These are phyloP conservation scores for Magnolia officinalis DNA, from an alignment of 164 flowering plant species.

Conservation along the genomic window DNA sequence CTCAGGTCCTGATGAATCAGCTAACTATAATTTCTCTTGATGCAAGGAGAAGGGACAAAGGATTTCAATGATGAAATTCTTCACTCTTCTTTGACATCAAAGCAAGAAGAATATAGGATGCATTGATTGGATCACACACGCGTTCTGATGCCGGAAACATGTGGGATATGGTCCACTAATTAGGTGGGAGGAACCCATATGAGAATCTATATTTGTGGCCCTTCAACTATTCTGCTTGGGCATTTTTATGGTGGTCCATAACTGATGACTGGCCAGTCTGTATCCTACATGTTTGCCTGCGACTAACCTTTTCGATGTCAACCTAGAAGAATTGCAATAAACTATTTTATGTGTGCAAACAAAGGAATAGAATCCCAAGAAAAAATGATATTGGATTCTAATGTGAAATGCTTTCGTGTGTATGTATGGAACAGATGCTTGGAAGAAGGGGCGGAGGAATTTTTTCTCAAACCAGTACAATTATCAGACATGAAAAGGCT, in stretches of 20 bases:
- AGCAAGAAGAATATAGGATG: too few relatives aligned
- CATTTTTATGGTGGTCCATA: neutral
- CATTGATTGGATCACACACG: too few relatives aligned
- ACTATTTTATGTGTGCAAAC: neutral
- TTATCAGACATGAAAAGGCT: constrained; percentile 64
- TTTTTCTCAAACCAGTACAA: constrained; percentile 70
- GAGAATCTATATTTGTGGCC: too few relatives aligned
- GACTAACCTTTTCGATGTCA: neutral
- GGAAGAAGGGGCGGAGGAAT: constrained; percentile 91
- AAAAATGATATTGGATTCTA: neutral
- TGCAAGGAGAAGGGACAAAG: too few relatives aligned
- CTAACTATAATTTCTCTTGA: too few relatives aligned
- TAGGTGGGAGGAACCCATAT: too few relatives aligned
- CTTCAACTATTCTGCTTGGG: neutral
- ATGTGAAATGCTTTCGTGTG: neutral
- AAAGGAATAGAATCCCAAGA: neutral
- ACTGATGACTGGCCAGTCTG: neutral
- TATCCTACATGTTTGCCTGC: neutral
- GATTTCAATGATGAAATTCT: too few relatives aligned
- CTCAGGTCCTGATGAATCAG: too few relatives aligned
- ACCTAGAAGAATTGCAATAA: neutral
- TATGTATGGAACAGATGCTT: constrained; percentile 57
- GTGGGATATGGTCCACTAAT: too few relatives aligned
- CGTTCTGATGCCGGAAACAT: too few relatives aligned
- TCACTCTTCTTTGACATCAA: too few relatives aligned